Evolutionary conservation across 1,284 basidiomycete species (phyloP), one percentile per base, ranked within the genome.

Genomic region (Schizopora paradoxa): DNA sequence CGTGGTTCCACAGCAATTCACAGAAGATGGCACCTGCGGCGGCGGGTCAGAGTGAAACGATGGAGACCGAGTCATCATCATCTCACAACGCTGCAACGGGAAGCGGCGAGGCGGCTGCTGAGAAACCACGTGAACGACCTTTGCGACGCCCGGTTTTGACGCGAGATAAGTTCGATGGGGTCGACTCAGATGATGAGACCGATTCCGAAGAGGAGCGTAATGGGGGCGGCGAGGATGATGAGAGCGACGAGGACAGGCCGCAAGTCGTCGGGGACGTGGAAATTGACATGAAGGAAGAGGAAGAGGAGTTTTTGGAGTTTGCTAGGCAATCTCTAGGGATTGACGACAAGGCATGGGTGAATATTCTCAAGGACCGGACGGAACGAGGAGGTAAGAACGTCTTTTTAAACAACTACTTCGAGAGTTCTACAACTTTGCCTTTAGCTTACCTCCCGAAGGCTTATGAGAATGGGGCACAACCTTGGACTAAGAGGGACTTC

Each of bases 301-400:
- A 90, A 62, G 89, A 87, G 51, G 93, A 95, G 54, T 97, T 96
- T 55, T 67, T 97, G 35, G 86, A 90, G 62, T 97, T 97, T 64
- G 87, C 93, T 8, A 78, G 90, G 38, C 86, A 95, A 57, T 81
- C 87, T 5, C 68, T 97, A 32, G 93, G 93, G 0, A 86, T 97
- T 54, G 77, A 74, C 38, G 83, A 91, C 52, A 77, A 80, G 13
- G 82, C 91, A 63, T 97, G 92, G 88, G 67, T 73, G 16, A 75
- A 79, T 14, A 96, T 97, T 42, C 57, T 97, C 25, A 66, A 71
- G 47, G 89, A 91, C 47, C 73, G 93, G 33, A 70, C 73, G 57
- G 69, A 70, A 28, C 70, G 89, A 50, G 91, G 91, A 56, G 88
- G 90, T 90, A 54, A 53, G 78, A 66, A 37, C 26, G 45, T 41